Conservation (phyloP, 2,329 filamentous ascomycete genomes). For the Aphanocladium album region DNA sequence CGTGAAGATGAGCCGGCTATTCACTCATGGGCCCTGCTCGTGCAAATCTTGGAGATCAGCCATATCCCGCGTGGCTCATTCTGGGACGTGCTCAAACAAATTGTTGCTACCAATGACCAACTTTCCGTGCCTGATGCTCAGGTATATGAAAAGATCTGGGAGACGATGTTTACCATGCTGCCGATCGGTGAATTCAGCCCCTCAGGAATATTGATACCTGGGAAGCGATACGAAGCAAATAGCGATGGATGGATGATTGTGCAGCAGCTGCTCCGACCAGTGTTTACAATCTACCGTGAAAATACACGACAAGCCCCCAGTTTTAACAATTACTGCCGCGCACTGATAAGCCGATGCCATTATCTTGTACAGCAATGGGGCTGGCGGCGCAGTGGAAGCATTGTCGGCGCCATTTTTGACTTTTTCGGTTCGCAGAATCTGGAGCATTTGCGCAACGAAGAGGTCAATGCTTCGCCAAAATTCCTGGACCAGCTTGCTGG, state of each 20-base stretch:
- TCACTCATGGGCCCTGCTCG: slow-evolving; percentile 55
- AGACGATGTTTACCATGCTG: slow-evolving; percentile 53
- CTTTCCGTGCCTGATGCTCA: slow-evolving; percentile 37
- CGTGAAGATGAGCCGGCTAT: slow-evolving; percentile 38
- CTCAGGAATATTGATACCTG: slow-evolving; percentile 41
- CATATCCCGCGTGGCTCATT: slow-evolving; percentile 50
- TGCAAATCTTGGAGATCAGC: slow-evolving; percentile 47
- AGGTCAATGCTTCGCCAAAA: slow-evolving; percentile 53
- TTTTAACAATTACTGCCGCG: slow-evolving; percentile 62
- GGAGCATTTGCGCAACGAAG: slow-evolving; percentile 59
- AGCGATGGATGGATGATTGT: slow-evolving; percentile 57
- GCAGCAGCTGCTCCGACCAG: slow-evolving; percentile 50
- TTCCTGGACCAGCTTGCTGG: slow-evolving; percentile 54
- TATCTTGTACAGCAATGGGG: slow-evolving; percentile 61
- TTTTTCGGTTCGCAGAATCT: slow-evolving; percentile 61
- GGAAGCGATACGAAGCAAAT: slow-evolving; percentile 24
- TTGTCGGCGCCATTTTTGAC: slow-evolving; percentile 60
- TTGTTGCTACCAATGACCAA: slow-evolving; percentile 33
- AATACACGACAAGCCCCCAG: slow-evolving; percentile 51
- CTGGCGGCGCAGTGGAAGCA: slow-evolving; percentile 53
- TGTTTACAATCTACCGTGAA: slow-evolving; percentile 55
- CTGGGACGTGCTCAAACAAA: slow-evolving; percentile 52
- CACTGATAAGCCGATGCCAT: slow-evolving; percentile 56
- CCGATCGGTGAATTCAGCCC: slow-evolving; percentile 57
- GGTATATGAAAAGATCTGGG: slow-evolving; percentile 53